These are phyloP conservation scores for Hymenoscyphus repandus DNA, from an alignment of 2,329 filamentous ascomycete species.

Conservation along the genomic window DNA sequence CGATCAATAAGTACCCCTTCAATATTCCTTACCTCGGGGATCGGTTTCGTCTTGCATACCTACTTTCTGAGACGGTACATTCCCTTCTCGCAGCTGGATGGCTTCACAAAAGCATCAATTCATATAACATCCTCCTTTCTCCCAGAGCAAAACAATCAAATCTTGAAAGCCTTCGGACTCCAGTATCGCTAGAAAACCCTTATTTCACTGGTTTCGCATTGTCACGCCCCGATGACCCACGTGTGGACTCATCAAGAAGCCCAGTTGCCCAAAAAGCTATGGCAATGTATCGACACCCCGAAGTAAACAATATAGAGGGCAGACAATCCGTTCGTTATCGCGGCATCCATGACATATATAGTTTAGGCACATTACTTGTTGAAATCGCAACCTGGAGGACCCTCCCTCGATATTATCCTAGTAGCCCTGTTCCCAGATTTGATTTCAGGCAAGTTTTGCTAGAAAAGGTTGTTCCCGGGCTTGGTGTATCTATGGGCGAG, in stretches of 20 bases:
- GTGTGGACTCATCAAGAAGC: not conserved
- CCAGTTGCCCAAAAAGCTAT: not conserved
- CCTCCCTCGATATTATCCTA: not conserved
- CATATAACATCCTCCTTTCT: not conserved
- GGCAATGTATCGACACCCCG: slow-evolving; percentile 1
- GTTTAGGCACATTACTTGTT: not conserved
- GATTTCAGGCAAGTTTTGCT: not conserved
- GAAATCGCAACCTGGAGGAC: slow-evolving; percentile 1
- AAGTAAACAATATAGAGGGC: not conserved
- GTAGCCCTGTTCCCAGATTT: not conserved
- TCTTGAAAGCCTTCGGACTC: not conserved
- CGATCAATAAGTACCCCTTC: not conserved
- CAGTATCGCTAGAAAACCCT: not conserved
- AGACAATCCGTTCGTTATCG: not conserved
- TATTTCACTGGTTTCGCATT: not conserved
- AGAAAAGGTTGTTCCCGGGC: not conserved
- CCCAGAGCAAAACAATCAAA: not conserved
- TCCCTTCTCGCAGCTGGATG: not conserved
- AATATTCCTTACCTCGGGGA: not conserved
- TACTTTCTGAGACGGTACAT: not conserved
- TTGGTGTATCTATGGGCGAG: slow-evolving; percentile 1
- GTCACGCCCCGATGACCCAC: not conserved
- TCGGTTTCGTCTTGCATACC: not conserved
- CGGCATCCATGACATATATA: not conserved
- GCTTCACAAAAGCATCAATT: not conserved